A percentile compares a stretch with the other conserved stretches of the same genome.
Evolutionary conservation across 1,284 basidiomycete genomes (phyloP).

Genomic region (Caloboletus firmus): DNA sequence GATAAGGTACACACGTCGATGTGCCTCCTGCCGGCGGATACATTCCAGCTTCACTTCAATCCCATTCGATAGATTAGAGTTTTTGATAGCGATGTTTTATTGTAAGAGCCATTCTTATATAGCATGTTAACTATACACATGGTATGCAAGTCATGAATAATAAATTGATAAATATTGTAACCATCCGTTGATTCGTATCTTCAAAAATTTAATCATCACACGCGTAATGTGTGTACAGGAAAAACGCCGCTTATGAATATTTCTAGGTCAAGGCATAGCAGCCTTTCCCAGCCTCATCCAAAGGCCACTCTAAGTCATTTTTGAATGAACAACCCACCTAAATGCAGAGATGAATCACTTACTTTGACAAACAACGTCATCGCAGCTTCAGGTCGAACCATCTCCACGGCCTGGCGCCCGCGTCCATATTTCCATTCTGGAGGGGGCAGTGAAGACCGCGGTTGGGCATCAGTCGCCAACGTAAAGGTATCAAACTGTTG

Average conservation of each 20-base stretch:
- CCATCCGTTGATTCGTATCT: not conserved
- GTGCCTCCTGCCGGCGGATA: not conserved
- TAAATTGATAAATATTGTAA: conserved; percentile 19
- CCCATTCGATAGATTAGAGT: not conserved
- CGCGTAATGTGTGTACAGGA: not conserved
- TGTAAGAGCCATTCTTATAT: not conserved
- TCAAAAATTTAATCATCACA: not conserved
- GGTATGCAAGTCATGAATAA: conserved; percentile 5
- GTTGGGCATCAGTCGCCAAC: conserved; percentile 61
- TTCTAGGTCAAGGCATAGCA: conserved; percentile 11
- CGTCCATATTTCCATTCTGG: conserved; percentile 51
- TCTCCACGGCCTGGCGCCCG: conserved; percentile 56
- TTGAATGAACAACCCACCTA: conserved; percentile 2
- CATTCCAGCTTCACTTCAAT: not conserved
- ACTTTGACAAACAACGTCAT: conserved; percentile 66
- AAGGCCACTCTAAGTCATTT: conserved; percentile 46
- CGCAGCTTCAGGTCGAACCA: conserved; percentile 57
- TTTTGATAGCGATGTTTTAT: not conserved
- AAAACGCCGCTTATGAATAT: not conserved
- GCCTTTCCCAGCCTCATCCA: conserved; percentile 48
- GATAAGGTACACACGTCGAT: conserved; percentile 5
- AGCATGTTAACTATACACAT: conserved; percentile 5
- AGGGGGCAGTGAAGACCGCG: conserved; percentile 57
- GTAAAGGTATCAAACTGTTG: conserved; percentile 62
- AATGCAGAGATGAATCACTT: conserved; percentile 16